A percentile compares a stretch with the other conserved stretches of the same genome.
Conservation (phyloP, 352 stramenopile genomes). For the Pythium brassicae region DNA sequence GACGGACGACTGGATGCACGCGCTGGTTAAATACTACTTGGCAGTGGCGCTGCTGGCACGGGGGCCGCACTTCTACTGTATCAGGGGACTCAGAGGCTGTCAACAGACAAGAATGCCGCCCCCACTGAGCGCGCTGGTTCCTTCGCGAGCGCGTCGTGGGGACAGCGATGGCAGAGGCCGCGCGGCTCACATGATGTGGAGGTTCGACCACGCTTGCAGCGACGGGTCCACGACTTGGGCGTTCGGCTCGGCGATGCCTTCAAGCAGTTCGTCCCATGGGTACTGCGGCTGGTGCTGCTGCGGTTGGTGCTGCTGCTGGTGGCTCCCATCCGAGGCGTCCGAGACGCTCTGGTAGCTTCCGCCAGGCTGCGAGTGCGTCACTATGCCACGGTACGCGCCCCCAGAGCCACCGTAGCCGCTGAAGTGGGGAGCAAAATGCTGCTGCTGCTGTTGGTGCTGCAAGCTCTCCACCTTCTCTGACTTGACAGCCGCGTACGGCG, state of each 20-base stretch:
- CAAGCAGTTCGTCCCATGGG: slow-evolving; percentile 73
- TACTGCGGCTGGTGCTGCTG: slow-evolving; percentile 6
- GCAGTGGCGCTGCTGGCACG: neutral
- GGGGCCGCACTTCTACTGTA: slow-evolving; percentile 1
- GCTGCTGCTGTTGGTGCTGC: slow-evolving; percentile 6
- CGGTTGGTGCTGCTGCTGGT: slow-evolving; percentile 3
- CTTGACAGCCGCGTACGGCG: slow-evolving; percentile 9
- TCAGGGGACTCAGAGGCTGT: slow-evolving; percentile 4
- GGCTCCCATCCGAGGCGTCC: slow-evolving; percentile 1
- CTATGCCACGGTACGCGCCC: slow-evolving; percentile 3
- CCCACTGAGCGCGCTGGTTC: neutral
- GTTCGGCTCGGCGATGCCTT: slow-evolving; percentile 57
- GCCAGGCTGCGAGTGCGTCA: slow-evolving; percentile 4
- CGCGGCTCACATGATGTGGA: slow-evolving; percentile 55
- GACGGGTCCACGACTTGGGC: slow-evolving; percentile 40
- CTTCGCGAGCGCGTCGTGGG: neutral
- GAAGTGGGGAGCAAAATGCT: neutral
- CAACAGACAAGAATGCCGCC: neutral
- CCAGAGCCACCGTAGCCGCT: neutral
- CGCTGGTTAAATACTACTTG: slow-evolving; percentile 14
- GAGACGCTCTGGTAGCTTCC: slow-evolving; percentile 12
- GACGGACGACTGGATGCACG: neutral
- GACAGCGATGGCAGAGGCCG: neutral
- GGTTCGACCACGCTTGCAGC: slow-evolving; percentile 67
- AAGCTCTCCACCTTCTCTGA: slow-evolving; percentile 6